Evolutionary conservation across 129 eudicot species (phyloP).

Genomic region (Lactuca sativa): DNA sequence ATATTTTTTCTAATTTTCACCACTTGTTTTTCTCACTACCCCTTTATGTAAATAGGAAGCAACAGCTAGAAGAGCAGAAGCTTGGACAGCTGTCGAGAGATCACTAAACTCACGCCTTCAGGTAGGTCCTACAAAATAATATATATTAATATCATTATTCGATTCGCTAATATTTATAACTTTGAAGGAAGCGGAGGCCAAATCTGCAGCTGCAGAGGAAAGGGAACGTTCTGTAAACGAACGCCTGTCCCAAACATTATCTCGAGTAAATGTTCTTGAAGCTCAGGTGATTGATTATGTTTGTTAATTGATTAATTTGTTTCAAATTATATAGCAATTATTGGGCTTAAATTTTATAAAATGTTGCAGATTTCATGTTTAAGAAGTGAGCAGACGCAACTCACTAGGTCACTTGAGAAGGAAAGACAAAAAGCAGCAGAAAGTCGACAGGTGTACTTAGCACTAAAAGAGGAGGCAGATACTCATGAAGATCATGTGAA

Average conservation of each 20-base stretch:
- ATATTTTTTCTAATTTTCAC: background rate
- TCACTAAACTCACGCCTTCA: constrained; percentile 81
- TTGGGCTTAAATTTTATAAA: constrained; percentile 1
- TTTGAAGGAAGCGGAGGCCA: constrained; percentile 87
- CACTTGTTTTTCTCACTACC: background rate
- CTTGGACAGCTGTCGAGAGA: constrained; percentile 94
- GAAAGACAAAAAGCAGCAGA: constrained; percentile 94
- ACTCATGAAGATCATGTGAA: constrained; percentile 68
- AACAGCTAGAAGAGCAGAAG: constrained; percentile 78
- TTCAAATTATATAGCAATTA: constrained; percentile 7
- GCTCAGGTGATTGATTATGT: constrained; percentile 67
- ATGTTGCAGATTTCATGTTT: constrained; percentile 74
- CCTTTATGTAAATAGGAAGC: constrained; percentile 57
- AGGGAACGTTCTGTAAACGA: constrained; percentile 80
- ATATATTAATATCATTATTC: background rate
- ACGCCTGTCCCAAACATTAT: constrained; percentile 81
- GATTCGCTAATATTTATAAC: constrained; percentile 6
- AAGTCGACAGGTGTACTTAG: constrained; percentile 77
- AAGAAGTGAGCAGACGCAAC: constrained; percentile 94
- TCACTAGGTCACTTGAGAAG: constrained; percentile 81
- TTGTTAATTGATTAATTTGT: constrained; percentile 15
- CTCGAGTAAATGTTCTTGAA: constrained; percentile 89
- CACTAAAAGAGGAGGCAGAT: constrained; percentile 82
- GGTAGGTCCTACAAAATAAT: constrained; percentile 60
- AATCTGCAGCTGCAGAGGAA: constrained; percentile 93